Evolutionary conservation across 345 rosid species (phyloP), one percentile per base, ranked within the genome.

Genomic region (Salix caprea): DNA sequence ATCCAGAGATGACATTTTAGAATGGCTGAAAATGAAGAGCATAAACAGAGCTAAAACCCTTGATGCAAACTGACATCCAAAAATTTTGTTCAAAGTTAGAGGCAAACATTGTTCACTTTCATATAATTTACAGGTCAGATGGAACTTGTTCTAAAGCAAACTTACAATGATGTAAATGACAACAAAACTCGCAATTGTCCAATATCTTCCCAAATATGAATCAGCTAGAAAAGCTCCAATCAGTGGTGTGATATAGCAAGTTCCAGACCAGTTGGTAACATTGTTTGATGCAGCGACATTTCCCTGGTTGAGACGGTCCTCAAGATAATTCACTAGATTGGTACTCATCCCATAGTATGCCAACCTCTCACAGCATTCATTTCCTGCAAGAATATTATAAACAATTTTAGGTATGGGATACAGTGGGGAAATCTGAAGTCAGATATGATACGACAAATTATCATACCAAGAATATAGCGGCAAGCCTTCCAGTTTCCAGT

Each of bases 331-430:
- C 75, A 94, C 99, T 48, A 96, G 87, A 81, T 94, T 96, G 65
- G 97, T 92, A 18, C 99, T 86, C 99, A 96, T 94, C n/a, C 98
- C 99, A 84, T 96, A 92, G 88, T 93, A 96, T 9, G 99, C 99
- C 88, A 96, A 83, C 75, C 98, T 91, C 78, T 96, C 99, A 58
- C 98, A 92, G 23, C 97, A 87, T 72, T 93, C 97, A 62, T 89
- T 93, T 60, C 92, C 99, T 96, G 78, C 40, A 69, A 39, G 26
- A 50, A 50, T 19, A 52, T 12, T 58, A 3, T 26, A 65, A 75
- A 48, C 9, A 65, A 67, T 23, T 24, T 19, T 32, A 18, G 36
- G 7, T 16, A 28, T 4, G n/a, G n/a, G 34, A 30, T 66, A 16
- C 4, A 16, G 36, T 24, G 8, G 40, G 30, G 19, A 8, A 40